These are phyloP conservation scores for Pochonia chlamydosporia DNA, from an alignment of 2,329 filamentous ascomycete species.

Conservation along the genomic window DNA sequence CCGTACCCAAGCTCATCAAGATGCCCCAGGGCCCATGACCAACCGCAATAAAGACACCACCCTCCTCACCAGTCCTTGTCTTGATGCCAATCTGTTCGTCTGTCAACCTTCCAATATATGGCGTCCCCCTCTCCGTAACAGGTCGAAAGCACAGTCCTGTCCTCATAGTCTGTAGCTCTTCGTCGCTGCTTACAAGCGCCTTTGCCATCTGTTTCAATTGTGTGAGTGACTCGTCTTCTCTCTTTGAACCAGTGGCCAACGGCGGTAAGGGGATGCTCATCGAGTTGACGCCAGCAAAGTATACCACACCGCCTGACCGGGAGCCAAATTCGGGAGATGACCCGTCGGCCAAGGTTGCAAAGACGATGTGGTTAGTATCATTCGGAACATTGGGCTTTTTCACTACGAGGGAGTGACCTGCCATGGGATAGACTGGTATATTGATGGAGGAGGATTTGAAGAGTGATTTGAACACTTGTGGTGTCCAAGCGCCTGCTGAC, in stretches of 20 bases:
- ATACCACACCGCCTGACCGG: constrained; percentile 61
- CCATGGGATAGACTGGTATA: constrained; percentile 50
- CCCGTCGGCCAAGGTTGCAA: constrained; percentile 49
- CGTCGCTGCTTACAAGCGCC: constrained; percentile 40
- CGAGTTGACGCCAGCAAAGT: constrained; percentile 67
- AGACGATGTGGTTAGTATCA: constrained; percentile 62
- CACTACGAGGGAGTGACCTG: constrained; percentile 68
- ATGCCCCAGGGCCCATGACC: constrained; percentile 78
- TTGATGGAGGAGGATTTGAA: constrained; percentile 50
- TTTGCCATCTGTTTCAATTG: constrained; percentile 43
- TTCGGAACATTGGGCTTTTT: constrained; percentile 42
- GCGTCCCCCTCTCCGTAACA: constrained; percentile 56
- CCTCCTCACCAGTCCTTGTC: constrained; percentile 35
- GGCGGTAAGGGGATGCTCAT: constrained; percentile 53
- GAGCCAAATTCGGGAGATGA: constrained; percentile 70
- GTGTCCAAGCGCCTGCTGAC: constrained; percentile 66
- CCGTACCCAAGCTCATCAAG: constrained; percentile 58
- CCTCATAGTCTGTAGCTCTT: constrained; percentile 53
- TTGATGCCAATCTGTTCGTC: constrained; percentile 46
- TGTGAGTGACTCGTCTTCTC: constrained; percentile 30
- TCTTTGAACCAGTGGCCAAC: constrained; percentile 15
- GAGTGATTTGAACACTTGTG: constrained; percentile 55
- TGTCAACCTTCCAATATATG: constrained; percentile 54
- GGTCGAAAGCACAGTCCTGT: constrained; percentile 70
- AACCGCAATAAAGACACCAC: constrained; percentile 64